Base-by-base conservation (phyloP, 345 rosid species). In the Geranium rotundifolium region DNA sequence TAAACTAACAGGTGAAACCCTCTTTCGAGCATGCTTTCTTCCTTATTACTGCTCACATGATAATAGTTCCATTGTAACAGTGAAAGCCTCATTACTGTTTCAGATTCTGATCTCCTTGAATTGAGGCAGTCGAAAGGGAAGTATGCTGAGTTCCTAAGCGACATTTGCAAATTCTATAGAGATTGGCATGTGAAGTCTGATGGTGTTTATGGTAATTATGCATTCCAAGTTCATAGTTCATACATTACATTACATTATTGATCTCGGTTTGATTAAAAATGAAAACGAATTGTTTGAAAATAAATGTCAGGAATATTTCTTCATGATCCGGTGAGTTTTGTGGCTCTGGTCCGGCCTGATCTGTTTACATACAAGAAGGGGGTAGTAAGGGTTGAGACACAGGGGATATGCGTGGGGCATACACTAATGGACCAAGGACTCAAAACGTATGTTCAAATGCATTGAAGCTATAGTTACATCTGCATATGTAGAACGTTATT, bases 351-450 rank as follows among this genome's bases (percentile, higher is more conserved):
- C 61, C 75, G 90, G 46, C 99, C 97, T 1, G 96, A 90, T 75
- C 85, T 93, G 58, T 90, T 93, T 76, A 84, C 95, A 15, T 93
- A 81, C 61, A 88, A 81, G 76, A 78, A 75, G 27, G 99, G 99
- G 0, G 96, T 88, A 16, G 96, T 93, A 63, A 78, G 97, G 62
- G 99, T 93, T 4, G 99, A 93, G 78, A 93, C 99, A 0, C 97
- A 85, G 63, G 99, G 99, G 58, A 80, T 93, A 60, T 83, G 91
- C 50, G 55, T 59, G 1, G 99, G 99, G 23, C 97, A 90, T 64
- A 93, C 99, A 0, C 75, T 93, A 41, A 74, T 93, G 90, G 99
- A 90, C 77, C 96, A 86, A 71, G 99, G 99, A 67, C 83, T 86
- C 30, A 90, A 84, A 75, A 83, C 27, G 97, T 93, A 62, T 1